Evolutionary conservation across 139 green algal species (phyloP), one percentile per base, ranked within the genome.

Genomic region (Mesostigma viride): DNA sequence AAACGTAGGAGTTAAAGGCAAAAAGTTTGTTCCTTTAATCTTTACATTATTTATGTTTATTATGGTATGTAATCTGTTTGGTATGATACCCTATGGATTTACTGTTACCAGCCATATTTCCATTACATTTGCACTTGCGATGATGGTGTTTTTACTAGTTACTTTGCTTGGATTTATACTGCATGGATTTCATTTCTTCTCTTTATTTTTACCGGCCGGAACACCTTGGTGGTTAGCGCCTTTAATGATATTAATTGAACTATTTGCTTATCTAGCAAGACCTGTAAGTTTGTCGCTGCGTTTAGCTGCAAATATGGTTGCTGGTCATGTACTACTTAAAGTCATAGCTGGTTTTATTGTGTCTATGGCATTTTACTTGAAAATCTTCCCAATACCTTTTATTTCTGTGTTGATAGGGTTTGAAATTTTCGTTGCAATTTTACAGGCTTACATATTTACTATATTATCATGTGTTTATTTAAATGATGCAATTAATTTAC

Each of bases 271-370:
- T 69, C 81, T 75, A 75, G 85, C 85, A 35, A 75, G 77, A 58
- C 74, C 73, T 45, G 63, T 83, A 67, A 83, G 77, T 76, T 70
- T 83, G 68, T 73, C 74, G 63, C 75, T 84, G 62, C 77, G 81
- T 78, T 71, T 86, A 36, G 85, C 85, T 80, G 81, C 79, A 31
- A 86, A 86, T 72, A 86, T 86, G 81, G 84, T 86, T 79, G 81
- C 81, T 34, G 81, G 81, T 14, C 81, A 86, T 60, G 86, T 75
- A 40, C 61, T 86, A 68, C 75, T 85, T 24, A 86, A 86, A 68
- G 85, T 86, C 69, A 76, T 85, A 63, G 84, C 79, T 75, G 76
- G 81, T 40, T 86, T 86, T 57, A 86, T 86, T 79, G 68, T 86
- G 67, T 81, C 73, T 61, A 69, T 85, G 63, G 79, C 76, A 69